These are phyloP conservation scores for Saccharum officinarum DNA, from an alignment of 176 grass and related monocot genomes.

Conservation along the genomic window DNA sequence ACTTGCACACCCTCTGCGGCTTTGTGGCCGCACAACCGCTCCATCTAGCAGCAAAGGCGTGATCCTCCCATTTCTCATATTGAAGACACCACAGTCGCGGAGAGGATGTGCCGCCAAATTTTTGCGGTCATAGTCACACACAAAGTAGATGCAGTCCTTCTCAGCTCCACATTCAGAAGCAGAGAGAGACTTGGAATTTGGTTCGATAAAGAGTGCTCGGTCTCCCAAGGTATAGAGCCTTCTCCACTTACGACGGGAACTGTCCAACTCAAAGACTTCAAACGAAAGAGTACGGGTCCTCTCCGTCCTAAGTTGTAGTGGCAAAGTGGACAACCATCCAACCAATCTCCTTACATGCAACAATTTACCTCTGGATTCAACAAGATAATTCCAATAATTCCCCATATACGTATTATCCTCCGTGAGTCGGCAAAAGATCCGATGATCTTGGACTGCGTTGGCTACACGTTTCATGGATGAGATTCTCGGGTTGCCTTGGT, in stretches of 20 bases:
- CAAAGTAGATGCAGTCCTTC: slow-evolving; percentile 33
- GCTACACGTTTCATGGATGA: background rate
- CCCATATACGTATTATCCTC: background rate
- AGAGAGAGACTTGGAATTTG: background rate
- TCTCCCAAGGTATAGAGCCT: background rate
- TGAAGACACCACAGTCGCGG: background rate
- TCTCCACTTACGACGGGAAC: background rate
- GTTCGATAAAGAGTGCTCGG: slow-evolving; percentile 10
- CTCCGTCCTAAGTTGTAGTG: too few relatives aligned
- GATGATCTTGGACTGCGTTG: background rate
- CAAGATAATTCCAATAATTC: background rate
- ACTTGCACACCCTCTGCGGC: background rate
- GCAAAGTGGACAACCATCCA: too few relatives aligned
- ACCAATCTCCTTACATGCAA: background rate
- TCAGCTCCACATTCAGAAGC: background rate
- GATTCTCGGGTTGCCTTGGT: background rate
- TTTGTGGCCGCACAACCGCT: background rate
- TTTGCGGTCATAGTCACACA: background rate
- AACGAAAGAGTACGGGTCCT: background rate
- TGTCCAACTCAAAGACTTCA: background rate
- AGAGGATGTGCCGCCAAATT: background rate
- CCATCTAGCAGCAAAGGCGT: background rate
- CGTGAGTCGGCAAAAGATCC: background rate
- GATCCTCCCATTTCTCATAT: background rate
- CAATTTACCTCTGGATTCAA: background rate